Conservation (phyloP, 2,329 filamentous ascomycete species). For the Podosphaera xanthii region DNA sequence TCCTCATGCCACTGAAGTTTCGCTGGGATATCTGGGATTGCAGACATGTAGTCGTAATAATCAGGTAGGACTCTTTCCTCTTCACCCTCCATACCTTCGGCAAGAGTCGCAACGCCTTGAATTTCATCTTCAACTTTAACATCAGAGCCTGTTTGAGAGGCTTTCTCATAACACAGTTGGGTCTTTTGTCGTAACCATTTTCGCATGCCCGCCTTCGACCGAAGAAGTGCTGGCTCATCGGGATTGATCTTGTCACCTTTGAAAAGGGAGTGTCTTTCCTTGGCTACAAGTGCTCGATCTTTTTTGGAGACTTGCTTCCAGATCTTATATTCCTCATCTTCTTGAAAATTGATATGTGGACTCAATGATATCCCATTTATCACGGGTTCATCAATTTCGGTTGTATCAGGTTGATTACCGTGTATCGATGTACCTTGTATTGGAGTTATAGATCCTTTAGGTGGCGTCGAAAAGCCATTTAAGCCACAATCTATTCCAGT, state of each 20-base stretch:
- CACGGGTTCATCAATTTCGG: constrained; percentile 66
- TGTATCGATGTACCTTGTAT: constrained; percentile 42
- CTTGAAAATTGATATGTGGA: constrained; percentile 50
- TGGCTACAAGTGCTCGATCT: constrained; percentile 66
- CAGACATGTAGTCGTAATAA: constrained; percentile 76
- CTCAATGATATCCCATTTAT: constrained; percentile 42
- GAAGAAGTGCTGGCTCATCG: constrained; percentile 69
- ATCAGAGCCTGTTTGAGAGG: constrained; percentile 22
- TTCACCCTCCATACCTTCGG: constrained; percentile 74
- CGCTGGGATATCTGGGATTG: constrained; percentile 62
- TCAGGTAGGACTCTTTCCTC: constrained; percentile 71
- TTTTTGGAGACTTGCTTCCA: constrained; percentile 99
- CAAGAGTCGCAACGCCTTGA: constrained; percentile 49
- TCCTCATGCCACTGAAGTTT: constrained; percentile 78
- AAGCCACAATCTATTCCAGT: constrained; percentile 46
- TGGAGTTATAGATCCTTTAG: constrained; percentile 53
- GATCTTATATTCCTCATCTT: constrained; percentile 88
- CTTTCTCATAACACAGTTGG: constrained; percentile 29
- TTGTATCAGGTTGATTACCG: constrained; percentile 57
- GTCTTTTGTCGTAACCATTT: constrained; percentile 64
- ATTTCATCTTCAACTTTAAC: constrained; percentile 23
- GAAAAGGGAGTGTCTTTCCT: constrained; percentile 71
- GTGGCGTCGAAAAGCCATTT: constrained; percentile 70
- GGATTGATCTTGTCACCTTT: constrained; percentile 61
- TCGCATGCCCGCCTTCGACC: constrained; percentile 74